Evolutionary conservation across 2,329 filamentous ascomycete genomes (phyloP).

Genomic region (Pyrenophora seminiperda): DNA sequence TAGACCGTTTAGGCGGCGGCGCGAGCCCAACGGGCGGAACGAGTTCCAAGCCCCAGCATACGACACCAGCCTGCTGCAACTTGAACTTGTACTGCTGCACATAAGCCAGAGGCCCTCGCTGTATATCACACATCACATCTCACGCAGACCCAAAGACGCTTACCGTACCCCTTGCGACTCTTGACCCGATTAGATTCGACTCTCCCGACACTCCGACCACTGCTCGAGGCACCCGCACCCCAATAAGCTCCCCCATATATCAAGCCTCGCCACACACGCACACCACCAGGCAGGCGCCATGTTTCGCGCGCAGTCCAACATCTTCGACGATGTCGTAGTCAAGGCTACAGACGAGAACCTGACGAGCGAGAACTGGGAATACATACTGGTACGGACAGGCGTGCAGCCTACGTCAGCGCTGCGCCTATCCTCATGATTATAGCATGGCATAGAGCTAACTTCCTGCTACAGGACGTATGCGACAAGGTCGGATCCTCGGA

Average conservation of each 20-base stretch:
- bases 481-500: slow-evolving; percentile 62
- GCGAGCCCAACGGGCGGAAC: slow-evolving; percentile 8
- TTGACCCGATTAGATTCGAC: background rate
- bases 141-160: background rate
- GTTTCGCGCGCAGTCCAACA: slow-evolving; percentile 64
- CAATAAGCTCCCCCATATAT: slow-evolving; percentile 6
- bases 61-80: slow-evolving; percentile 15
- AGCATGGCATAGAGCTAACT: slow-evolving; percentile 17
- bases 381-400: slow-evolving; percentile 60
- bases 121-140: background rate
- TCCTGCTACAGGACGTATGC: slow-evolving; percentile 61
- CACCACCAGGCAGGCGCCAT: slow-evolving; percentile 40
- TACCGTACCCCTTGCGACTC: background rate
- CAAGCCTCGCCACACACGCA: background rate
- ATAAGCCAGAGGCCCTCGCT: background rate
- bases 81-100: slow-evolving; percentile 5
- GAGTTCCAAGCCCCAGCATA: slow-evolving; percentile 30
- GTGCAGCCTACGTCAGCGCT: background rate
- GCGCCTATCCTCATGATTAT: background rate
- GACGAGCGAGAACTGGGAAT: slow-evolving; percentile 80
- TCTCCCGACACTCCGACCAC: slow-evolving; percentile 3
- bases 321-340: slow-evolving; percentile 72
- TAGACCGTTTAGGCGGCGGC: slow-evolving; percentile 11
- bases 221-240: slow-evolving; percentile 9
- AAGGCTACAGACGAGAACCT: slow-evolving; percentile 98